These are phyloP conservation scores for Phytophthora macrochlamydospora DNA, from an alignment of 352 stramenopile species.

Conservation along the genomic window DNA sequence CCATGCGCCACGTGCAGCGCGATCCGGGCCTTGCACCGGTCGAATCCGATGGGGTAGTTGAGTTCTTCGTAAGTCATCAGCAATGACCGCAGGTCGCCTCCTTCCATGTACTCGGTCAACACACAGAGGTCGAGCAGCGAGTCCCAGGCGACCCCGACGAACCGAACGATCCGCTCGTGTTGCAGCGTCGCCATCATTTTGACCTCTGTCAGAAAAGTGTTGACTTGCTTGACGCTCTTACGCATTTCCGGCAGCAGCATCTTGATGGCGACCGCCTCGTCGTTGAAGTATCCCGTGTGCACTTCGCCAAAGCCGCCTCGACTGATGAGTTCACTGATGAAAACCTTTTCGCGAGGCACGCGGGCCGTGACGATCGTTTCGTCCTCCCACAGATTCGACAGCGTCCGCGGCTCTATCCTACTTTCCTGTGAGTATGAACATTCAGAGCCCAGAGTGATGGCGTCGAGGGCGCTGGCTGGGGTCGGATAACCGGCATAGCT, in stretches of 20 bases:
- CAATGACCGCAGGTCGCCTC: conserved; percentile 39
- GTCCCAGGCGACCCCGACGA: conserved; percentile 58
- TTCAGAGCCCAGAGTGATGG: conserved; percentile 33
- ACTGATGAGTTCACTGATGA: conserved; percentile 33
- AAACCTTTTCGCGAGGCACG: conserved; percentile 34
- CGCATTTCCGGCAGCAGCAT: conserved; percentile 44
- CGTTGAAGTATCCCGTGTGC: conserved; percentile 31
- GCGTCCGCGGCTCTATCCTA: conserved; percentile 13
- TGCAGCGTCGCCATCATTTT: conserved; percentile 46
- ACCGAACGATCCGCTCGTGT: conserved; percentile 50
- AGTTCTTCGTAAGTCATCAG: conserved; percentile 38
- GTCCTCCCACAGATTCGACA: conserved; percentile 41
- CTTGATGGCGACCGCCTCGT: conserved; percentile 33
- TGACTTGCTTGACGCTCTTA: conserved; percentile 39
- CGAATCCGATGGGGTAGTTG: conserved; percentile 24
- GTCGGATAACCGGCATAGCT: conserved; percentile 42
- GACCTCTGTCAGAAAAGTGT: conserved; percentile 34
- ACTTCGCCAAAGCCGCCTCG: conserved; percentile 43
- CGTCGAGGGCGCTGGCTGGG: conserved; percentile 27
- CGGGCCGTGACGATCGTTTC: conserved; percentile 43
- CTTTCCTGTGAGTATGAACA: conserved; percentile 28
- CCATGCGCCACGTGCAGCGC: conserved; percentile 38
- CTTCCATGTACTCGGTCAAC: conserved; percentile 58
- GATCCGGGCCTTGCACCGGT: conserved; percentile 37
- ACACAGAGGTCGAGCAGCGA: conserved; percentile 44